A percentile compares a stretch with the other conserved stretches of the same genome.
phyloP scores from a whole-genome alignment of 139 green algal species.

The Nannochloris sp. region DNA sequence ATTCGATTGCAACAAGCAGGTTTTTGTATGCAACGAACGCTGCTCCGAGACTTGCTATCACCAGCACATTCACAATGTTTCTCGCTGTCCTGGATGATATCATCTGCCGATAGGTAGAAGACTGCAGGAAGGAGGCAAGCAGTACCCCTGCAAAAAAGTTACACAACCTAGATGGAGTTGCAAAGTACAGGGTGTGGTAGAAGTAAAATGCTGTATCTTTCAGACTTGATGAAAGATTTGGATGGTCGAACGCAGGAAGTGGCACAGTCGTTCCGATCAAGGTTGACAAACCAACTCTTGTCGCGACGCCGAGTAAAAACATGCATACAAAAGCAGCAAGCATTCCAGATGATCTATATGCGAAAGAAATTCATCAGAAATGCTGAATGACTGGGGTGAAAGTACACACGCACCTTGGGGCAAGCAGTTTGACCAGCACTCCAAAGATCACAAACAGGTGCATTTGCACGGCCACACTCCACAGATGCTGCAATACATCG shows the following conservation, averaged over 20 bases:
- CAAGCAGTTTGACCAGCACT: background rate
- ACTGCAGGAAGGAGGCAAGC: background rate
- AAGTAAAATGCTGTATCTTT: background rate
- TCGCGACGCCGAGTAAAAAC: background rate
- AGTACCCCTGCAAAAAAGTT: conserved; percentile 4
- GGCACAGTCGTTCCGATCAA: background rate
- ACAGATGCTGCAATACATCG: conserved; percentile 4
- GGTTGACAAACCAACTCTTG: background rate
- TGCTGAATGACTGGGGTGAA: background rate
- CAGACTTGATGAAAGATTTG: background rate
- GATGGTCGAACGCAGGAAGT: background rate
- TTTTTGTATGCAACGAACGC: no score
- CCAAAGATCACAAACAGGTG: conserved; percentile 9
- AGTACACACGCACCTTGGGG: background rate
- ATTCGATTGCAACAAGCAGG: no score
- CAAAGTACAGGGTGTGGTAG: conserved; percentile 10
- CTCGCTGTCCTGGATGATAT: no score
- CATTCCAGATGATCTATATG: no score
- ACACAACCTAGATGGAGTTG: background rate
- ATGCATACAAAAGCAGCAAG: background rate
- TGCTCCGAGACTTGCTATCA: no score
- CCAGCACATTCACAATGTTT: no score
- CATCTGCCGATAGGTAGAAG: no score
- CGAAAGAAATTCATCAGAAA: no score
- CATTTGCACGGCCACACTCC: conserved; percentile 12